Conservation (phyloP, 192 early-diverging fungal genomes). For the Coemansia reversa region DNA sequence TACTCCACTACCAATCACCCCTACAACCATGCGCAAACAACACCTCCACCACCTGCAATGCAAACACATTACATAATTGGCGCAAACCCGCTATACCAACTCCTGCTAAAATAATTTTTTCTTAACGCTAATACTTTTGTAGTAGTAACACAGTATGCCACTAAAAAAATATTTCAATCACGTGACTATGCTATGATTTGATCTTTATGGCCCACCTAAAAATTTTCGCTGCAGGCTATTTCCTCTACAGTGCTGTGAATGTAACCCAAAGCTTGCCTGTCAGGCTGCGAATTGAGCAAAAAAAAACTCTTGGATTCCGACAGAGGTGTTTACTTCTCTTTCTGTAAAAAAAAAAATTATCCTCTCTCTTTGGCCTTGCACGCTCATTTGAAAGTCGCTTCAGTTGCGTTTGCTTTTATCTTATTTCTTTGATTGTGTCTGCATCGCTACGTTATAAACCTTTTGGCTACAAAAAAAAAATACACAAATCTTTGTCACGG, state of each 20-base stretch:
- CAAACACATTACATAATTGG: too few relatives aligned
- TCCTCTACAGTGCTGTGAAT: neutral
- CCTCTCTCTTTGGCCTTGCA: neutral
- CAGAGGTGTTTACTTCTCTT: neutral
- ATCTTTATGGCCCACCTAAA: slow-evolving; percentile 1
- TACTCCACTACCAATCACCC: too few relatives aligned
- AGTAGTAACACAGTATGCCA: too few relatives aligned
- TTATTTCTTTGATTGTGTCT: neutral
- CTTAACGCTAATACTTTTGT: too few relatives aligned
- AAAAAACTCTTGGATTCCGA: too few relatives aligned
- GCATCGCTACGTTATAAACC: too few relatives aligned
- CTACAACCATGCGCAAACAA: too few relatives aligned
- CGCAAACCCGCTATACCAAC: too few relatives aligned
- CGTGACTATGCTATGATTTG: slow-evolving; percentile 3
- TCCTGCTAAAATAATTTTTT: too few relatives aligned
- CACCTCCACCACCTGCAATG: too few relatives aligned
- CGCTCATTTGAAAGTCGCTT: slow-evolving; percentile 4
- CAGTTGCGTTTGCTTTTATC: slow-evolving; percentile 6
- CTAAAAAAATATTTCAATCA: neutral
- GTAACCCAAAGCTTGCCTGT: neutral
- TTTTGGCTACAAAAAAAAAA: too few relatives aligned
- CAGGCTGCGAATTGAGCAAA: neutral
- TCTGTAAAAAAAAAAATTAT: neutral
- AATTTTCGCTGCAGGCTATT: slow-evolving; percentile 8
- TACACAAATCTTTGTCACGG: too few relatives aligned